Evolutionary conservation across 2,329 filamentous ascomycete species (phyloP).

Genomic region (Tolypocladium inflatum): DNA sequence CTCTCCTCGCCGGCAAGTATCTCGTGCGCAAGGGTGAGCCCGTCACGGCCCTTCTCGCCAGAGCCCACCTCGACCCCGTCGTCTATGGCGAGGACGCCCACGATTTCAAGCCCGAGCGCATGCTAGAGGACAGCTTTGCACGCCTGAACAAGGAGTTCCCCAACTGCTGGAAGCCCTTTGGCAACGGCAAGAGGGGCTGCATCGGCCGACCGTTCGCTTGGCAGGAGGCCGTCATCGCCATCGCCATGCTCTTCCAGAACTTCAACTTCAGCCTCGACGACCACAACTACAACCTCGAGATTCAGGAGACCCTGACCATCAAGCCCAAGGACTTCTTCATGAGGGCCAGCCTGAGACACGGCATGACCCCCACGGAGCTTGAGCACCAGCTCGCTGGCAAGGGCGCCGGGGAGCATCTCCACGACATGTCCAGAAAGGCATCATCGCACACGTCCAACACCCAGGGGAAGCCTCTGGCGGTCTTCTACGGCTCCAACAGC

Average conservation of each 20-base stretch:
- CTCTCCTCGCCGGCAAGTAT: constrained; percentile 52
- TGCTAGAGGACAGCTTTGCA: constrained; percentile 60
- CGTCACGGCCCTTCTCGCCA: constrained; percentile 38
- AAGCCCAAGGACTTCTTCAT: constrained; percentile 58
- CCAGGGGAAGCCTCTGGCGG: constrained; percentile 40
- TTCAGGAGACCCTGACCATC: constrained; percentile 49
- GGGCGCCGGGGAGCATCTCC: constrained; percentile 8
- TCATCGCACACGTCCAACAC: not conserved
- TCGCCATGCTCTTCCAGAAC: constrained; percentile 58
- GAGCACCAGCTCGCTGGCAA: constrained; percentile 33
- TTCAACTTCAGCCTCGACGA: constrained; percentile 59
- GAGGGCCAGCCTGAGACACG: constrained; percentile 43
- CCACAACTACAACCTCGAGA: constrained; percentile 45
- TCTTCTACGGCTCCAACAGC: constrained; percentile 66
- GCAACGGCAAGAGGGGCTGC: constrained; percentile 60
- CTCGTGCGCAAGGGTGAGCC: constrained; percentile 41
- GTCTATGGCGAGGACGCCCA: constrained; percentile 57
- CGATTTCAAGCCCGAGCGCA: constrained; percentile 61
- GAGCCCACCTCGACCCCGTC: constrained; percentile 50
- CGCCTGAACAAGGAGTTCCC: constrained; percentile 49
- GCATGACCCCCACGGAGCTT: constrained; percentile 33
- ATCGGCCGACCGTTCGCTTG: constrained; percentile 67
- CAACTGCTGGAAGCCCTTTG: constrained; percentile 64
- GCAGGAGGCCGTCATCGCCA: constrained; percentile 58
- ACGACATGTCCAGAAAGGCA: not conserved